These are phyloP conservation scores for Castanopsis chinensis DNA, from an alignment of 306 rosid genomes.

Conservation along the genomic window DNA sequence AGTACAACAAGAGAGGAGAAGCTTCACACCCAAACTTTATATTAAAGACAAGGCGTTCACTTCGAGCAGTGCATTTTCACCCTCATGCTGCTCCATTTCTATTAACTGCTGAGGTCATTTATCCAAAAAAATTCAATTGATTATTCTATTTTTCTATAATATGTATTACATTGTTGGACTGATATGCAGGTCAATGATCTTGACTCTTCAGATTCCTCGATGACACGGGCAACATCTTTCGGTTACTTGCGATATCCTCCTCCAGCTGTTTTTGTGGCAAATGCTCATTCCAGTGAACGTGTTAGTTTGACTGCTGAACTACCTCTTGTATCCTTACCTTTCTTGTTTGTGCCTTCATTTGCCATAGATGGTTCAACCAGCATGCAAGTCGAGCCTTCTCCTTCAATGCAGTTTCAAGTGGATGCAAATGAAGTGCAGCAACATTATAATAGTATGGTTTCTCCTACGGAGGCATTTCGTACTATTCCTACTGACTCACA, in stretches of 20 bases:
- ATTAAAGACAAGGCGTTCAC: slow-evolving; percentile 46
- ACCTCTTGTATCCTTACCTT: slow-evolving; percentile 26
- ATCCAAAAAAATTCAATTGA: slow-evolving; percentile 12
- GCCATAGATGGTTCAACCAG: slow-evolving; percentile 20
- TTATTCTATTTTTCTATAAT: slow-evolving; percentile 12
- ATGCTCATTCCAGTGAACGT: slow-evolving; percentile 21
- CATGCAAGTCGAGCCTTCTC: slow-evolving; percentile 31
- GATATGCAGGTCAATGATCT: slow-evolving; percentile 46
- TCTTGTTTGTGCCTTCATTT: slow-evolving; percentile 34
- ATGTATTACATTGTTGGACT: slow-evolving; percentile 17
- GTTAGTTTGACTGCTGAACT: slow-evolving; percentile 29
- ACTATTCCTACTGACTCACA: slow-evolving; percentile 39
- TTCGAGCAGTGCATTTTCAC: slow-evolving; percentile 53
- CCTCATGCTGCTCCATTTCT: slow-evolving; percentile 44
- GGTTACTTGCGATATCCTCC: slow-evolving; percentile 45
- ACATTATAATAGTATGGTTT: slow-evolving; percentile 12
- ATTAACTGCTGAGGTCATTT: slow-evolving; percentile 45
- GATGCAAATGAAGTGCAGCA: slow-evolving; percentile 25
- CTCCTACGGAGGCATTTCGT: slow-evolving; percentile 20
- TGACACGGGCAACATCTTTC: slow-evolving; percentile 38
- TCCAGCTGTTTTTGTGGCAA: slow-evolving; percentile 39
- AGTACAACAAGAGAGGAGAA: slow-evolving; percentile 36
- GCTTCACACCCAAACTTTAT: slow-evolving; percentile 31
- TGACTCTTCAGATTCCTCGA: slow-evolving; percentile 42
- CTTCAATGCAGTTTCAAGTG: slow-evolving; percentile 24